phyloP scores from a whole-genome alignment of 345 rosid species.

The Orychophragmus violaceus region DNA sequence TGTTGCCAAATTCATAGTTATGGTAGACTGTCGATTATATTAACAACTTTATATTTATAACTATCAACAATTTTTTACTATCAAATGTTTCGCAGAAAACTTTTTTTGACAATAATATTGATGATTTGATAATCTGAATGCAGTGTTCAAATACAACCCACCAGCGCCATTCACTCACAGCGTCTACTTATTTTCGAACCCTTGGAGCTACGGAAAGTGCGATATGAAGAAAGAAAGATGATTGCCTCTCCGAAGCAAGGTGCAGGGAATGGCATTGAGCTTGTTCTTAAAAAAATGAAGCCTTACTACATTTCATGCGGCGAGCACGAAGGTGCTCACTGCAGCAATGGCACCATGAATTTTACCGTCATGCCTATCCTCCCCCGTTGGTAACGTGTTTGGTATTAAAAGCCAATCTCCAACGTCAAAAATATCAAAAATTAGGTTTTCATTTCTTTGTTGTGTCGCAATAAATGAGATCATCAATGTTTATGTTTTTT shows the following conservation, averaged over 20 bases:
- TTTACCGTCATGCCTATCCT: conserved; percentile 46
- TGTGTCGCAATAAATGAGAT: conserved; percentile 20
- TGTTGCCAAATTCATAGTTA: background rate
- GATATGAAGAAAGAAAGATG: conserved; percentile 43
- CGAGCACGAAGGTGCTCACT: conserved; percentile 50
- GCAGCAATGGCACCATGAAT: conserved; percentile 63
- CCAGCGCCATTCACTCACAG: conserved; percentile 53
- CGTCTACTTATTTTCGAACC: conserved; percentile 52
- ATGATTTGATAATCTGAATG: background rate
- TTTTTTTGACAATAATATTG: no score
- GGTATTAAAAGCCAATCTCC: background rate
- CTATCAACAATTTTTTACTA: no score
- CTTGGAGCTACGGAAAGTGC: conserved; percentile 44
- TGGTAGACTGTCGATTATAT: background rate
- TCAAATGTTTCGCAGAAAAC: no score
- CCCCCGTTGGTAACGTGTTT: conserved; percentile 18
- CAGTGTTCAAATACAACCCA: conserved; percentile 71
- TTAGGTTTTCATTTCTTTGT: background rate
- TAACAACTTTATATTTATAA: background rate
- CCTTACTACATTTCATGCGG: conserved; percentile 74
- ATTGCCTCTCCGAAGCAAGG: conserved; percentile 53
- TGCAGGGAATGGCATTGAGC: conserved; percentile 54
- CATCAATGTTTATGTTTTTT: no score
- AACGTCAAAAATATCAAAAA: background rate
- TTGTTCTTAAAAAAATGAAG: conserved; percentile 34